Base-by-base conservation (phyloP, 2,329 filamentous ascomycete genomes). In the Massarina eburnea region DNA sequence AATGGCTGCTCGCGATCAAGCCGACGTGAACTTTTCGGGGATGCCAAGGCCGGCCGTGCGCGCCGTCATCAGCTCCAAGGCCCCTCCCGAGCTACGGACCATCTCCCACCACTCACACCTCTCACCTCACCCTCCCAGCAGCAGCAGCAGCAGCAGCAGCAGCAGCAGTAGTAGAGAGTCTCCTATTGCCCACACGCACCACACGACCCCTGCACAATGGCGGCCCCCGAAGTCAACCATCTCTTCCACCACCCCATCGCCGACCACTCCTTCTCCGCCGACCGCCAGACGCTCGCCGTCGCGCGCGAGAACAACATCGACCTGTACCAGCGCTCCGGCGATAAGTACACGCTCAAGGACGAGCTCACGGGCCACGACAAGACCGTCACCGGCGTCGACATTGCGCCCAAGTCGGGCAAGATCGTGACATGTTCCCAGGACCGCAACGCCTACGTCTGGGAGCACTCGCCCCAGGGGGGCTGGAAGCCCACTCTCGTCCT, bases 381-480 rank as follows among this genome's bases (percentile, higher is more conserved):
- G 78, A 91, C 85, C 1, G 89, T 99, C 41, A 99, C 94, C 1
- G 87, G 94, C 61, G 90, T 99, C 19, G 94, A 99, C 66, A 96
- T 99, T 75, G 92, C 94, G 2, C 89, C 91, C 15, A 83, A 83
- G 52, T 92, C 84, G 57, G 92, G 94, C 46, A 89, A 90, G 67
- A 99, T 99, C 63, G 94, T 99, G 27, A 95, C 94, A 43, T 99
- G 92, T 76, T 96, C 92, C 19, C 94, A 99, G 77, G 94, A 99
- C 73, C 89, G 94, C 60, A 99, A 99, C 72, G 94, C 94, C 51
- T 86, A 97, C 58, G 94, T 99, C 42, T 99, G 94, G 94, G 94
- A 99, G 68, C 89, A 89, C 17, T 91, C 90, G n/a, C 82, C 89
- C 1, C 80, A 83, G 32, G n/a, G n/a, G n/a, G 92, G 91, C 45